Conservation (phyloP, 2,329 filamentous ascomycete species). For the Cercospora zeae-maydis region DNA sequence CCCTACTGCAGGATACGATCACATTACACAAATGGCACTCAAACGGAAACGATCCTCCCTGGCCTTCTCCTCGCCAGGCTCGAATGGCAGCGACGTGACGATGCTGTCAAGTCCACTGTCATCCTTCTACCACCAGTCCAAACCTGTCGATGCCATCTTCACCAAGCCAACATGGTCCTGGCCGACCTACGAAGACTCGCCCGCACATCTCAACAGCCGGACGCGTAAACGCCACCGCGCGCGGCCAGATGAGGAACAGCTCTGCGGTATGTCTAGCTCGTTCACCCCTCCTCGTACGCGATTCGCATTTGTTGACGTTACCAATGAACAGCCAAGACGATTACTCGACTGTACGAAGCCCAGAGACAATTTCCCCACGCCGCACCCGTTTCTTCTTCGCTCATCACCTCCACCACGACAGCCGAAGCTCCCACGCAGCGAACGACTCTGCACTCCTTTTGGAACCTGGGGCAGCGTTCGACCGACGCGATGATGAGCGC, state of each 20-base stretch:
- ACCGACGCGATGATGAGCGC: constrained; percentile 21
- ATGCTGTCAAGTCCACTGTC: constrained; percentile 29
- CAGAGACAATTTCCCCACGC: constrained; percentile 36
- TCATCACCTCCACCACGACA: constrained; percentile 12
- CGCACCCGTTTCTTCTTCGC: constrained; percentile 29
- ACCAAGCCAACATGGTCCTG: constrained; percentile 29
- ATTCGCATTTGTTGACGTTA: constrained; percentile 18
- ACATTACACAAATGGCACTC: constrained; percentile 46
- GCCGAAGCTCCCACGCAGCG: constrained; percentile 35
- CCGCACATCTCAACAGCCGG: constrained; percentile 49
- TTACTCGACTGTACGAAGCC: constrained; percentile 45
- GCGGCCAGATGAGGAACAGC: constrained; percentile 53
- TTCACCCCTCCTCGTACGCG: constrained; percentile 8
- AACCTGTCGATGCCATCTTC: constrained; percentile 22
- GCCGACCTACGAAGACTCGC: constrained; percentile 28
- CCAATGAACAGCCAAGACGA: constrained; percentile 42
- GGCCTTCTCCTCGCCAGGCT: constrained; percentile 43
- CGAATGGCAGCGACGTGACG: constrained; percentile 40
- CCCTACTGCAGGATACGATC: not conserved
- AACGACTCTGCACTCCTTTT: constrained; percentile 49
- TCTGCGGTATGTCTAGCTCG: constrained; percentile 49
- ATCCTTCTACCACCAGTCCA: constrained; percentile 33
- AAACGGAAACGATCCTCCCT: constrained; percentile 56
- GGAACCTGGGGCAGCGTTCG: constrained; percentile 41
- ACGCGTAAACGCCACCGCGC: constrained; percentile 57